Evolutionary conservation across 768 basidiomycete genomes (phyloP), one percentile per base, ranked within the genome.

Genomic region (Russula brevipes): DNA sequence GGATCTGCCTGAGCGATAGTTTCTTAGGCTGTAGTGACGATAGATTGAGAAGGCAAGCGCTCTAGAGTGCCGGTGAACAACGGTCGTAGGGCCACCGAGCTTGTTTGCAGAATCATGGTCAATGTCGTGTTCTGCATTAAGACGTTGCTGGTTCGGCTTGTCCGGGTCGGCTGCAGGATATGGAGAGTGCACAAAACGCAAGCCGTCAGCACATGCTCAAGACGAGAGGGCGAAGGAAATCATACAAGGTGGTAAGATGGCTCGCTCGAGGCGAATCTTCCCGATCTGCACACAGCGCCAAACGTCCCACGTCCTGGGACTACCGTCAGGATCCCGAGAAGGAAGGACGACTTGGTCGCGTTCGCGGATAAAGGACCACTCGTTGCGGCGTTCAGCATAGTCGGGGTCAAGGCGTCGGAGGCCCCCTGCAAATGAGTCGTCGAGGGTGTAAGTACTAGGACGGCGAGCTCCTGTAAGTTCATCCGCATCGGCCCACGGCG

Each of bases 31-130:
- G 58, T 87, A 84, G 59, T 83, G 82, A 51, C 91, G 83, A 72
- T 87, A 86, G 53, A 93, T 82, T 0, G 90, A 91, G 73, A 91
- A 91, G 0, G 88, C 91, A 36, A 82, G 75, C 4, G 87, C 87
- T 59, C 87, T 84, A 1, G 91, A 89, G 70, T 93, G 91, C 67
- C 89, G 89, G 73, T 93, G 91, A 38, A 93, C 83, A 58, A 87
- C 85, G 39, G 83, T 79, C 30, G 78, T 76, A 0, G 89, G 88
- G 1, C 88, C 86, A 39, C 79, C 79, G 38, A 73, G 74, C 6
- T 72, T 74, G 41, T 77, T 78, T 5, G 70, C 74, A 38, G 72
- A 73, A 63, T 76, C 81, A 0, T 80, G 79, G 65, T 82, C 84
- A 31, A 79, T 76, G 58, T 84, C 77, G 61, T 83, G 84, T 8